A percentile compares a stretch with the other conserved stretches of the same genome.
Conservation (phyloP, 805 yeast species). For the Cyberlindnera samutprakarnensis region DNA sequence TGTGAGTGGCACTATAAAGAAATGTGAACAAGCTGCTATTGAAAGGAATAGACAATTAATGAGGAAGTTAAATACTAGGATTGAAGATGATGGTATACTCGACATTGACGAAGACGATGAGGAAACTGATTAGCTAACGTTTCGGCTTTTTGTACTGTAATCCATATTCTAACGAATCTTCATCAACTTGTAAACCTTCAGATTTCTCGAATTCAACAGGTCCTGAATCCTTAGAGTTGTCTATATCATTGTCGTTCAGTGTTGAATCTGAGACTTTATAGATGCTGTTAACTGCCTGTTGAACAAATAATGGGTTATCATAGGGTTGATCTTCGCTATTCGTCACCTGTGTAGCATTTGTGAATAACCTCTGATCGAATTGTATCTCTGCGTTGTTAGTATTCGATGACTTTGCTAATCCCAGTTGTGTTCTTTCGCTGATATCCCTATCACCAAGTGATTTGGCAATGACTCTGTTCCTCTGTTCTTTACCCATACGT, state of each 20-base stretch:
- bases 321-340: slow-evolving; percentile 44
- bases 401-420: slow-evolving; percentile 34
- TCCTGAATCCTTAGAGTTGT: slow-evolving; percentile 23
- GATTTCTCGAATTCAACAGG: slow-evolving; percentile 43
- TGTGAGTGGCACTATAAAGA: slow-evolving; percentile 82
- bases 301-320: slow-evolving; percentile 51
- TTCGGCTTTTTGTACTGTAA: slow-evolving; percentile 15
- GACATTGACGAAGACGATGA: slow-evolving; percentile 17
- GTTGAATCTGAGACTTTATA: slow-evolving; percentile 32
- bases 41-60: slow-evolving; percentile 31
- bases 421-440: slow-evolving; percentile 48
- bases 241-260: slow-evolving; percentile 15
- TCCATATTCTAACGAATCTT: slow-evolving; percentile 18
- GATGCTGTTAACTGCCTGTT: slow-evolving; percentile 41
- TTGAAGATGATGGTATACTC: slow-evolving; percentile 14
- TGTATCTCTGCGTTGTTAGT: slow-evolving; percentile 28
- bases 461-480: slow-evolving; percentile 34
- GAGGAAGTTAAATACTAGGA: slow-evolving; percentile 11
- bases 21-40: slow-evolving; percentile 68
- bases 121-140: slow-evolving; percentile 2
- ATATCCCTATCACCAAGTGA: slow-evolving; percentile 42
- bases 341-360: slow-evolving; percentile 34
- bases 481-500: slow-evolving; percentile 37
- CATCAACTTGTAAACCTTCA: slow-evolving; percentile 2
- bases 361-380: slow-evolving; percentile 54